Conservation (phyloP, 805 yeast genomes). For the Metschnikowia hibisci region DNA sequence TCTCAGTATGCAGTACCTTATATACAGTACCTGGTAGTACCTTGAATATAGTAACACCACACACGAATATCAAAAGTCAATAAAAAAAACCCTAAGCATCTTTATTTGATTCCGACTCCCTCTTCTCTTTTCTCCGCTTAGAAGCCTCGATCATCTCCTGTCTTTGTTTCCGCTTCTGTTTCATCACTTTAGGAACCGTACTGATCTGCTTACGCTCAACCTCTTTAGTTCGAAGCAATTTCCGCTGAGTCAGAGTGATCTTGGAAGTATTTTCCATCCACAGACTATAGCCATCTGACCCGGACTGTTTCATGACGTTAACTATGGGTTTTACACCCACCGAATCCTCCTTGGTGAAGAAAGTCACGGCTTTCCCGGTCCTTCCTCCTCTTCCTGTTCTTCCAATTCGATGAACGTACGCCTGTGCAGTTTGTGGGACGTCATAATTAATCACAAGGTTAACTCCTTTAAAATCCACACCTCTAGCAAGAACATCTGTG, state of each 20-base stretch:
- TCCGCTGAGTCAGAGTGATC: constrained; percentile 59
- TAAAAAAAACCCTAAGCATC: neutral
- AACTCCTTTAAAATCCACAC: constrained; percentile 95
- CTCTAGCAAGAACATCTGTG: constrained; percentile 94
- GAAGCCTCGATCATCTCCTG: constrained; percentile 74
- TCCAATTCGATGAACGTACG: constrained; percentile 96
- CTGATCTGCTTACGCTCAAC: constrained; percentile 70
- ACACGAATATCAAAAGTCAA: no score
- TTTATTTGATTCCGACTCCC: neutral
- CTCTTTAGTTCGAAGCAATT: constrained; percentile 52
- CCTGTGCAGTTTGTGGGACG: constrained; percentile 89
- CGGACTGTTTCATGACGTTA: constrained; percentile 94
- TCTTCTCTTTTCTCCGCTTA: constrained; percentile 50
- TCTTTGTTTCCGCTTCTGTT: constrained; percentile 58
- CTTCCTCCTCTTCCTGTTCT: constrained; percentile 97
- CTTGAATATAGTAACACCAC: no score
- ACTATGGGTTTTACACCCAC: constrained; percentile 74
- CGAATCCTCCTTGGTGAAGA: constrained; percentile 87
- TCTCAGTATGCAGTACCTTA: no score
- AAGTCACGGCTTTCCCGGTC: constrained; percentile 81
- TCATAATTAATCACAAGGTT: constrained; percentile 94
- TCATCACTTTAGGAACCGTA: constrained; percentile 72
- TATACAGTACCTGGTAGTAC: no score
- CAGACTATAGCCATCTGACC: constrained; percentile 59
- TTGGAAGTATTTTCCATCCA: constrained; percentile 81